Evolutionary conservation across 2,329 filamentous ascomycete genomes (phyloP), one percentile per base, ranked within the genome.

Genomic region (Fusarium humuli): DNA sequence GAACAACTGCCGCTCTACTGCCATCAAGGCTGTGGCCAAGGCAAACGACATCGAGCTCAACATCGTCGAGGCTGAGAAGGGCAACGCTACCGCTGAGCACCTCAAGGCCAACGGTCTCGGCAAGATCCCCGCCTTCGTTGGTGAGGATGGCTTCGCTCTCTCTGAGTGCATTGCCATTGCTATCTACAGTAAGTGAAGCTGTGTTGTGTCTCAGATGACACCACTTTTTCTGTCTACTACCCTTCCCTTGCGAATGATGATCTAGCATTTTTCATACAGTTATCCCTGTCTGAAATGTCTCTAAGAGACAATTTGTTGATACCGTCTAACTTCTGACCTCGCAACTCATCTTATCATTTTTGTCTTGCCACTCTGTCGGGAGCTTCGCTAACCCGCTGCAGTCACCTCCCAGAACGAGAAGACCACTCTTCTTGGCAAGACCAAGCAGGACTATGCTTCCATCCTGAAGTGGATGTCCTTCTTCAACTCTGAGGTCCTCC

Each of bases 381-480:
- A 45, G 42, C 58, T 67, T 71, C 42, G 73, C 79, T 83, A 76
- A 83, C 77, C 64, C 67, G 69, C 80, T 32, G 68, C 47, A 98
- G 96, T 99, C 82, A 94, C 96, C 79, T 98, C 96, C 77, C 96
- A 99, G 87, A 99, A 99, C 84, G 96, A 98, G 91, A 98, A 98
- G 92, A 99, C 96, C 78, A 97, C 94, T 76, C 94, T 99, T 75
- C 91, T 99, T 78, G 96, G 96, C 81, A 98, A 98, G 92, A 99
- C 94, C 86, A 99, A 99, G 92, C 95, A 99, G 88, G 96, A 99
- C 82, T 95, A 98, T 84, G 96, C 96, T 77, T 94, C 94, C 76
- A 99, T 99, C 83, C 88, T 99, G 81, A 93, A 92, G 85, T 99
- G 96, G 96, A 91, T 98, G 91, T 98, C 95, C 74, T 98, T 91